Base-by-base conservation (phyloP, 257 asterid genomes). In the Eustoma russellianum region DNA sequence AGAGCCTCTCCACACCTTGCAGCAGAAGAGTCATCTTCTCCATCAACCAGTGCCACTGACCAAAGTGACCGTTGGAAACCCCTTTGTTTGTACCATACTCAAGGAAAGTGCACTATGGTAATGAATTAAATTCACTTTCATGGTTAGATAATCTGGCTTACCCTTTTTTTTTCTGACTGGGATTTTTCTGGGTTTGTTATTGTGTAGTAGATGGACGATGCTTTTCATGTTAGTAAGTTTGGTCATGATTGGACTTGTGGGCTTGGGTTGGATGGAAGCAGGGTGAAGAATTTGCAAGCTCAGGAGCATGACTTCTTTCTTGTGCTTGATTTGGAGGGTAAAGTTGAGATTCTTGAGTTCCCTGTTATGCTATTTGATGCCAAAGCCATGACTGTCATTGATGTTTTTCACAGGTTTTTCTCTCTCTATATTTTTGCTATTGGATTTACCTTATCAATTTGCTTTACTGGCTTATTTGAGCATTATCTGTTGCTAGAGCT, bases 291-390 rank as follows among this genome's bases (percentile, higher is more conserved):
- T 41, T 50, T 68, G 62, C 70, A 54, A 68, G 51, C 66, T 28
- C 99, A 92, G 68, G 75, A 69, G 58, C 82, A 77, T 5, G 93
- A 92, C 69, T 88, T 76, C 68, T 81, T 92, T 66, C 88, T 88
- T 24, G 95, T 92, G 57, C 80, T 92, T 74, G 97, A 92, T 83
- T 92, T 92, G 74, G 99, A 92, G 77, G 99, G 99, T n/a, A 92
- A 92, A 73, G 88, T 83, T 44, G 99, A 92, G 77, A 88, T 92
- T 72, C 66, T 92, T 43, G 97, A 92, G 80, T 92, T 92, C 55
- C 97, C 97, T 0, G 94, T 92, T 60, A 66, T 92, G 61, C 55
- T 92, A 33, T 73, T 92, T 67, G 94, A 92, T 76, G 85, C 78
- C 9, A 85, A 75, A 76, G 74, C 94, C 59, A 72, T 85, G 97